Conservation (phyloP, 768 basidiomycete species). For the Boletellus sp. region DNA sequence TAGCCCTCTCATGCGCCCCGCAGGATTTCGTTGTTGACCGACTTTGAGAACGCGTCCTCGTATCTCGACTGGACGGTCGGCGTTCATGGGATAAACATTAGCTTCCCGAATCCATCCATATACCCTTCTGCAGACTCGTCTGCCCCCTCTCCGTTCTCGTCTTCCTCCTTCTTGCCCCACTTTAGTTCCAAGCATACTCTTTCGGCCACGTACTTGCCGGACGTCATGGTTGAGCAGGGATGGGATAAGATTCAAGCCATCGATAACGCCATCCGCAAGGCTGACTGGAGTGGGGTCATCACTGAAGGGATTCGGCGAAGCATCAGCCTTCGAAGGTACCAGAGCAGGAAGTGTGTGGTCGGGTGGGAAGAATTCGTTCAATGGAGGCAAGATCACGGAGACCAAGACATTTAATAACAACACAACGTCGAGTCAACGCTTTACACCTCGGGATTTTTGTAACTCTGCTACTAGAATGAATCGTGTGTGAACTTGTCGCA, state of each 20-base stretch:
- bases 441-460: slow-evolving; percentile 3
- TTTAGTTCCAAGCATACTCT: slow-evolving; percentile 57
- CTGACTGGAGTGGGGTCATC: slow-evolving; percentile 81
- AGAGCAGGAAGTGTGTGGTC: slow-evolving; percentile 65
- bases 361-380: slow-evolving; percentile 73
- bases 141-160: slow-evolving; percentile 69
- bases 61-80: slow-evolving; percentile 95
- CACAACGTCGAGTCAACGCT: not conserved
- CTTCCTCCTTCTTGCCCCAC: slow-evolving; percentile 55
- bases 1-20: not conserved
- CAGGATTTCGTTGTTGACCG: slow-evolving; percentile 89
- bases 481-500: not conserved
- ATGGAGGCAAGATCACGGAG: slow-evolving; percentile 61
- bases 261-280: slow-evolving; percentile 89
- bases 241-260: slow-evolving; percentile 91
- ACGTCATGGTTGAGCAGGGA: slow-evolving; percentile 89
- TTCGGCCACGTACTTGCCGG: slow-evolving; percentile 88
- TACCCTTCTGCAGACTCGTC: slow-evolving; percentile 45
- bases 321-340: slow-evolving; percentile 76
- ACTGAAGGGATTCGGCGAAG: slow-evolving; percentile 78
- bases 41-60: slow-evolving; percentile 80
- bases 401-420: slow-evolving; percentile 30
- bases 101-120: slow-evolving; percentile 76
- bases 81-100: slow-evolving; percentile 86
- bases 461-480: slow-evolving; percentile 4